Base-by-base conservation (phyloP, 495 filamentous ascomycete species). In the Cercophora scortea region DNA sequence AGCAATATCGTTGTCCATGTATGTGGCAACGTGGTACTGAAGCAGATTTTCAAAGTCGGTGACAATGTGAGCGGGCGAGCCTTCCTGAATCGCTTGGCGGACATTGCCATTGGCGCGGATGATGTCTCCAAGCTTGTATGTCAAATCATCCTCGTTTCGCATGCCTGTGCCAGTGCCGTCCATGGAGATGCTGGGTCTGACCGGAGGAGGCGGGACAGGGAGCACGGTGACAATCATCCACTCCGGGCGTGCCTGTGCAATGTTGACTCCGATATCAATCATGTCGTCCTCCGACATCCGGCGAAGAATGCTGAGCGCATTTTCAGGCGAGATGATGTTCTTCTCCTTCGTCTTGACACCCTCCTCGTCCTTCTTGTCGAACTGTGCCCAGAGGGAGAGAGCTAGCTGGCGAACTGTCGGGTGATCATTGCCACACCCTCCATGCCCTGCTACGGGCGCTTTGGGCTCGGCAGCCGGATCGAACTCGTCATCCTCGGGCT, bases 1-100 rank as follows among this genome's bases (percentile, higher is more conserved):
- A 50, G 94, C 93, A 67, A 96, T 96, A 63, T 97, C 90, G 61
- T 99, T 99, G 63, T 97, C 93, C 93, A 99, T 99, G 71, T 95
- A 92, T 7, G 93, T 99, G 8, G 93, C 93, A 42, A 97, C 91
- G 61, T 99, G 93, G 65, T 93, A 99, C 59, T 99, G 93, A n/a
- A 99, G 72, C 8, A 99, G 72, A 50, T 82, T 80, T 67, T 95
- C 88, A 50, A 95, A 97, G 57, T 99, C 93, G 32, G 79, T 81
- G 33, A 87, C 79, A 39, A 97, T 85, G 71, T 97, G 94, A 47
- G 85, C 82, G 0, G 93, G 90, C 4, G 92, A 88, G 40, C 92
- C 91, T 65, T 96, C 89, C 42, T 85, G 79, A 52, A 93, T 85
- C 43, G 90, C 90, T 49, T 90, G 83, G 40, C 85, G 81, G 33